phyloP scores from a whole-genome alignment of 2,329 filamentous ascomycete genomes.

The Elsinoe ampelina region DNA sequence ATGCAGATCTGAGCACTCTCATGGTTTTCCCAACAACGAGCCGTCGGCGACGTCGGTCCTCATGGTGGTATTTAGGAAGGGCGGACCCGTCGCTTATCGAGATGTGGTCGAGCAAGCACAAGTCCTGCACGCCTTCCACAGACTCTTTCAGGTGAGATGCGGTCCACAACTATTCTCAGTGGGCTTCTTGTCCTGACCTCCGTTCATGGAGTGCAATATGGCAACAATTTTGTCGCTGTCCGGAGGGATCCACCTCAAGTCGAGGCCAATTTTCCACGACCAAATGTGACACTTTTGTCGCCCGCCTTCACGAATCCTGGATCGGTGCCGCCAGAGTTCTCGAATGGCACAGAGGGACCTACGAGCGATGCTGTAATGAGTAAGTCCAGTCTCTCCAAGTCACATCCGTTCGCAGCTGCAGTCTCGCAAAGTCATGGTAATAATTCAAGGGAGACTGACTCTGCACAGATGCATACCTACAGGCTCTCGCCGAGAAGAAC shows the following conservation, averaged over 20 bases:
- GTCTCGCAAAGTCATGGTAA: not conserved
- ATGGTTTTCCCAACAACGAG: not conserved
- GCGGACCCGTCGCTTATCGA: constrained; percentile 1
- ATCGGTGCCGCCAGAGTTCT: constrained; percentile 24
- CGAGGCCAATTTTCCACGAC: constrained; percentile 27
- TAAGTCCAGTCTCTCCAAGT: not conserved
- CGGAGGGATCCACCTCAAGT: constrained; percentile 26
- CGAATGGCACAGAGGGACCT: constrained; percentile 26
- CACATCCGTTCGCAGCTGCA: no score
- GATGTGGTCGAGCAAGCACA: constrained; percentile 1
- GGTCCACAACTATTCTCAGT: not conserved
- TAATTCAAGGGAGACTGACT: not conserved
- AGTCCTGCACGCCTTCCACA: not conserved
- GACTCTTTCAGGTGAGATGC: constrained; percentile 9
- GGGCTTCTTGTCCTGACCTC: constrained; percentile 8
- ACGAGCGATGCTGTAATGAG: constrained; percentile 22
- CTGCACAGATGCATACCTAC: constrained; percentile 21
- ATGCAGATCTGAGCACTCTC: constrained; percentile 7
- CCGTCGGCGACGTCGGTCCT: not conserved
- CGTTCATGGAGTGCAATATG: constrained; percentile 20
- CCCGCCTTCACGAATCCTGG: constrained; percentile 26
- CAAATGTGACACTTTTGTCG: constrained; percentile 25
- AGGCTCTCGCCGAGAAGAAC: constrained; percentile 25
- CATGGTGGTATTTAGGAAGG: constrained; percentile 9
- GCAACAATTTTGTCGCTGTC: constrained; percentile 25